phyloP scores from a whole-genome alignment of 139 green algal genomes.

The Chlorella sp. region DNA sequence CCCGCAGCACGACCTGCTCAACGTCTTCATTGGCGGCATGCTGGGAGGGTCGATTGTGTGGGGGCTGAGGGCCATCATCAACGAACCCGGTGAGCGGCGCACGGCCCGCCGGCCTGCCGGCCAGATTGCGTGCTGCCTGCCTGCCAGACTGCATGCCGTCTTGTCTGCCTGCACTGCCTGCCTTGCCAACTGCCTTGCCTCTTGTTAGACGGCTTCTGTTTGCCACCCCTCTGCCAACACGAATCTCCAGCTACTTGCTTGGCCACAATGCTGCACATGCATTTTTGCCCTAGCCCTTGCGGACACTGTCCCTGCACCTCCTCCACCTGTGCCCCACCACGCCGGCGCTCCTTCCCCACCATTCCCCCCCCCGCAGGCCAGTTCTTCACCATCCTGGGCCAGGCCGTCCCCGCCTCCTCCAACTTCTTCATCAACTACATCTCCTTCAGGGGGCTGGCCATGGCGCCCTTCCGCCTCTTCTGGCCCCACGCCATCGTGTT shows the following conservation, averaged over 20 bases:
- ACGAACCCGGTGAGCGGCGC: constrained; percentile 38
- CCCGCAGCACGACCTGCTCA: constrained; percentile 62
- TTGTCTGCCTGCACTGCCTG: no score
- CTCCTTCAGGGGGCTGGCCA: constrained; percentile 11
- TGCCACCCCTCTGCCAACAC: no score
- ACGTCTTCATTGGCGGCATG: constrained; percentile 77
- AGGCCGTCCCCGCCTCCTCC: constrained; percentile 66
- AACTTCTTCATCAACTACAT: constrained; percentile 74
- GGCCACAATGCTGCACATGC: no score
- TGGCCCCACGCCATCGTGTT: constrained; percentile 37
- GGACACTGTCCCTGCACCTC: no score
- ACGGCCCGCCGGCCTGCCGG: no score
- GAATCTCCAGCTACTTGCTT: no score
- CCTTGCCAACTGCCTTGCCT: no score
- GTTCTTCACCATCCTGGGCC: constrained; percentile 63
- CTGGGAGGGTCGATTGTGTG: constrained; percentile 58
- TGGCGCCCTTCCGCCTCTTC: constrained; percentile 55
- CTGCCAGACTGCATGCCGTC: no score
- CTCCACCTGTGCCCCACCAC: no score
- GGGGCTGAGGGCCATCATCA: constrained; percentile 44
- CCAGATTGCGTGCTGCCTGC: background rate
- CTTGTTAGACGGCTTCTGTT: no score
- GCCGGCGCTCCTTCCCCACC: no score
- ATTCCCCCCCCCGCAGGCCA: background rate
- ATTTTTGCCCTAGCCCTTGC: no score